These are phyloP conservation scores for Inonotus hispidus DNA, from an alignment of 1,284 basidiomycete species.

Conservation along the genomic window DNA sequence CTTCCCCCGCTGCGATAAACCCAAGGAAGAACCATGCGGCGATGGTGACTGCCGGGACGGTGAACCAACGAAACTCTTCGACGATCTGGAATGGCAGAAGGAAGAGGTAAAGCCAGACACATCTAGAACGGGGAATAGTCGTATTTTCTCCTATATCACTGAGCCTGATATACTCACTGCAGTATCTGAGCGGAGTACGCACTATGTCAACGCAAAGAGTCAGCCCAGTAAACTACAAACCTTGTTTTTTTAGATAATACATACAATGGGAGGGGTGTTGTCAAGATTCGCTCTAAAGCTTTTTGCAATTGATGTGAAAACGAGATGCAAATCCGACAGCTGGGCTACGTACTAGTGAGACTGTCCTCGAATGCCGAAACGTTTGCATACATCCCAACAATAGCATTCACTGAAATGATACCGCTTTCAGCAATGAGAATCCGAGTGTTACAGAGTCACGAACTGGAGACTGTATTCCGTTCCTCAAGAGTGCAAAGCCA, in stretches of 20 bases:
- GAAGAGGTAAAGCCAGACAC: slow-evolving; percentile 64
- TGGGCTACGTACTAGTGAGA: slow-evolving; percentile 39
- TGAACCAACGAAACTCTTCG: slow-evolving; percentile 49
- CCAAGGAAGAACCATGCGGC: slow-evolving; percentile 65
- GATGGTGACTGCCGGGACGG: slow-evolving; percentile 53
- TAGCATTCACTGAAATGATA: slow-evolving; percentile 34
- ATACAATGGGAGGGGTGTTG: slow-evolving; percentile 60
- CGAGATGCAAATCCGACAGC: neutral
- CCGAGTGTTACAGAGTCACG: slow-evolving; percentile 10
- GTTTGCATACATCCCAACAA: slow-evolving; percentile 46
- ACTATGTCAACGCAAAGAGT: slow-evolving; percentile 26
- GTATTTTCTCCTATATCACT: neutral
- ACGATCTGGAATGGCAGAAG: slow-evolving; percentile 65
- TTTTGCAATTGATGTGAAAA: neutral
- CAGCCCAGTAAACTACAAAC: neutral
- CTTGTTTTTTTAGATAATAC: slow-evolving; percentile 25
- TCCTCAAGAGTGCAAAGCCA: slow-evolving; percentile 56
- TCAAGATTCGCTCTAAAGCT: slow-evolving; percentile 55
- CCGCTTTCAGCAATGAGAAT: neutral
- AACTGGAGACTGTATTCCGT: slow-evolving; percentile 47
- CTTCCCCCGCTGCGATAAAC: slow-evolving; percentile 59
- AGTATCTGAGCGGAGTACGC: slow-evolving; percentile 57
- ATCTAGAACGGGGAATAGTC: slow-evolving; percentile 41
- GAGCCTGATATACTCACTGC: slow-evolving; percentile 29
- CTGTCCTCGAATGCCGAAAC: slow-evolving; percentile 50